Base-by-base conservation (phyloP, 2,329 filamentous ascomycete species). In the Mycocentrospora acerina region DNA sequence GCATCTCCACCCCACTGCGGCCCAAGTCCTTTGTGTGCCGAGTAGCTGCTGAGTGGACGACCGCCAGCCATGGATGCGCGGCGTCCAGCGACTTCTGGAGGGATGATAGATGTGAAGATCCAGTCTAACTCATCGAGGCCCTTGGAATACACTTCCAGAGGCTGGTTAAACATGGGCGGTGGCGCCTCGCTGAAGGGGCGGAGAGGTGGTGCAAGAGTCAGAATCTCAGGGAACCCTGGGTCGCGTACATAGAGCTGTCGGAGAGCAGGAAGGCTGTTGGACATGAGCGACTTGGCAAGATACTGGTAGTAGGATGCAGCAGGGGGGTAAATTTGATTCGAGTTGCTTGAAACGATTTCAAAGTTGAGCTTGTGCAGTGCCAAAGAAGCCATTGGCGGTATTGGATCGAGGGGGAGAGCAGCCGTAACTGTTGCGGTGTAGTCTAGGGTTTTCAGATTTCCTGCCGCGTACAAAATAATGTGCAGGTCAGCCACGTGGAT, bases 231-330 rank as follows among this genome's bases (percentile, higher is more conserved):
- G 62, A 97, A 95, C 33, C 80, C 76, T 17, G 85, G 80, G 57
- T 96, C 90, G 34, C 88, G 85, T 13, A 96, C 91, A 62, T 94
- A 96, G 7, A 97, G 78, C 15, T 83, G 80, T 24, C 77, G 77
- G 7, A 97, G 76, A 24, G 78, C 79, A 1, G 90, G 89, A 7
- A 97, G 76, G 7, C 81, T 79, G 46, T 85, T 85, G 12, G 82
- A 79, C 44, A 93, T 80, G 22, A 97, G 79, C 0, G 88, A 95
- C n/a, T 80, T 80, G 17, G 88, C 83, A 14, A 97, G 80, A 67
- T 95, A 95, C 44, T 81, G 80, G 67, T 96, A 95, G 71, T 95
- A 94, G 13, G 76, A 78, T 16, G 72, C 69, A 6, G 74, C 70
- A 1, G 77, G 73, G 1, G 73, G 68, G 33, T 76, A 72, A 34